Evolutionary conservation across 768 basidiomycete genomes (phyloP).

Genomic region (Boletales sp.): DNA sequence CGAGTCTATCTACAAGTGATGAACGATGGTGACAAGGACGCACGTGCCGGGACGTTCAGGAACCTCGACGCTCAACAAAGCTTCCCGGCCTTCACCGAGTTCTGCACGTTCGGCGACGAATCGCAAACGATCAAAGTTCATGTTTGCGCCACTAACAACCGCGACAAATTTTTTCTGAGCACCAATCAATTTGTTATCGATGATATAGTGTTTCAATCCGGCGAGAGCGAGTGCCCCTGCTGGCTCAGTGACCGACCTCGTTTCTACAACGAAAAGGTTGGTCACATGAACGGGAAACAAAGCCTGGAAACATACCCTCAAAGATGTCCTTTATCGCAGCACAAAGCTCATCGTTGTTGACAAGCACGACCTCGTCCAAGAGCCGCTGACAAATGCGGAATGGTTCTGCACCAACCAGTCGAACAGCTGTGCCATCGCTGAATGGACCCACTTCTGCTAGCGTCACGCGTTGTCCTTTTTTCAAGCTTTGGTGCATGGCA

Average conservation of each 20-base stretch:
- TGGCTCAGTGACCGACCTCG: slow-evolving; percentile 93
- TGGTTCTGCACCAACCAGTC: slow-evolving; percentile 90
- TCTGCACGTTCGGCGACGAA: slow-evolving; percentile 99
- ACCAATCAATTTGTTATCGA: slow-evolving; percentile 75
- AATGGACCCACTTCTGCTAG: slow-evolving; percentile 93
- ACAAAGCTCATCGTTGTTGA: slow-evolving; percentile 94
- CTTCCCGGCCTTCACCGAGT: slow-evolving; percentile 93
- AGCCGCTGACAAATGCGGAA: slow-evolving; percentile 88
- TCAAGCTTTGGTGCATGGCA: slow-evolving; percentile 84
- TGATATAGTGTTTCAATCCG: slow-evolving; percentile 85
- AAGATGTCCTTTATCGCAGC: slow-evolving; percentile 99
- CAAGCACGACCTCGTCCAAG: slow-evolving; percentile 78
- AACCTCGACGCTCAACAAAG: slow-evolving; percentile 88
- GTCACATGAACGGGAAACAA: neutral
- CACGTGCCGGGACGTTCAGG: slow-evolving; percentile 92
- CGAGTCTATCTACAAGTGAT: neutral
- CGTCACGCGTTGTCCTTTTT: slow-evolving; percentile 76
- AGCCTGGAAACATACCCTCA: slow-evolving; percentile 58
- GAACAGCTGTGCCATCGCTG: slow-evolving; percentile 96
- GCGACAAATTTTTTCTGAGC: slow-evolving; percentile 87
- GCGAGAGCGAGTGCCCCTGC: slow-evolving; percentile 92
- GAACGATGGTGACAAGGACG: slow-evolving; percentile 14
- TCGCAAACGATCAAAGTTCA: slow-evolving; percentile 96
- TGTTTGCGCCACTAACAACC: slow-evolving; percentile 94
- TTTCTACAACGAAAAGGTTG: slow-evolving; percentile 46